A percentile compares a stretch with the other conserved stretches of the same genome.
These are phyloP conservation scores for Tuctoria greenei DNA, from an alignment of 176 grass and related monocot genomes.

Conservation along the genomic window DNA sequence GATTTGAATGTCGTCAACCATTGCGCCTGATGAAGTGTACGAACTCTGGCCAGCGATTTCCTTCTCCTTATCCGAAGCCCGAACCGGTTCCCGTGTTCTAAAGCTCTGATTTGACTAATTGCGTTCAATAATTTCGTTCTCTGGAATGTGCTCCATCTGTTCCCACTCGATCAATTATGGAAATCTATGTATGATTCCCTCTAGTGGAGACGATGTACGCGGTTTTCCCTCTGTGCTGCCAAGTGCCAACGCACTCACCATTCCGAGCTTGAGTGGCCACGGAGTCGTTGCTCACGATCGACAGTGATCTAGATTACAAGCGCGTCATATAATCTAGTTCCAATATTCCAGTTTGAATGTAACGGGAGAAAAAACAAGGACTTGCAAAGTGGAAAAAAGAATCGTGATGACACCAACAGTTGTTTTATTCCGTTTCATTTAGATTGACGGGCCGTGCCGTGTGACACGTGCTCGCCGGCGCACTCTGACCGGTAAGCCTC, in stretches of 20 bases:
- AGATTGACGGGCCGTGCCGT: slow-evolving; percentile 16
- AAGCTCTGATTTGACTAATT: slow-evolving; percentile 1
- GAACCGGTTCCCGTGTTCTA: background rate
- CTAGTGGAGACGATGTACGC: slow-evolving; percentile 25
- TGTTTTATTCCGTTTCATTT: background rate
- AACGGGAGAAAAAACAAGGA: background rate
- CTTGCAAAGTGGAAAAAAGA: background rate
- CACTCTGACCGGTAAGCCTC: slow-evolving; percentile 63
- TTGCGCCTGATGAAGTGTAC: background rate
- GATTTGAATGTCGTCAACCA: background rate
- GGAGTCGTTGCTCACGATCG: slow-evolving; percentile 24
- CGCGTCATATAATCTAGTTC: slow-evolving; percentile 28
- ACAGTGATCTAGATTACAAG: slow-evolving; percentile 35
- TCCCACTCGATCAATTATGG: background rate
- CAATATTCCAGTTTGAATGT: slow-evolving; percentile 27
- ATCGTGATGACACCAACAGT: slow-evolving; percentile 35
- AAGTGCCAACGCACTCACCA: slow-evolving; percentile 40
- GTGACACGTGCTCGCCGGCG: slow-evolving; percentile 43
- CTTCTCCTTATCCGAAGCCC: background rate
- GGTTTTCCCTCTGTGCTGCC: slow-evolving; percentile 21
- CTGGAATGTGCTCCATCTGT: background rate
- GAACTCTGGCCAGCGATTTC: background rate
- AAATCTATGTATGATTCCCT: slow-evolving; percentile 14
- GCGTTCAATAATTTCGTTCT: background rate
- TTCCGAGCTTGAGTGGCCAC: slow-evolving; percentile 22